Base-by-base conservation (phyloP, 805 yeast genomes). In the Metschnikowia lachancei region DNA sequence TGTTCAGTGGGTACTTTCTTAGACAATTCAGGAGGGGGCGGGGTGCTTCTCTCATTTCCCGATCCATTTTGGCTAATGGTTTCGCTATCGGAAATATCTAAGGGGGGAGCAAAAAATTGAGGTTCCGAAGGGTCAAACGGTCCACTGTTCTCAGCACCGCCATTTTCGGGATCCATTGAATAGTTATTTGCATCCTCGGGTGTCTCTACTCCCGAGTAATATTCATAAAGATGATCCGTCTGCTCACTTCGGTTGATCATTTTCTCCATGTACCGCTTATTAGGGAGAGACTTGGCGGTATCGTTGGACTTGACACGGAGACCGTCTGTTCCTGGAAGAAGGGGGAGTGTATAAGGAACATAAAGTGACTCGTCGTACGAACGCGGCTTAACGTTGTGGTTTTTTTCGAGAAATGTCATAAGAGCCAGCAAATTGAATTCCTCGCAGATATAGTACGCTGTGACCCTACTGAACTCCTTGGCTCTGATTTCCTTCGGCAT, bases 81-180 rank as follows among this genome's bases (percentile, higher is more conserved):
- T 39, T 58, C 59, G 52, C 57, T 42, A 34, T 54, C 52, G 8
- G 56, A 42, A 19, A 36, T 39, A 14, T 48, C 52, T 32, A 44
- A 30, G 3, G 55, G 53, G 2, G 78, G 76, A 2, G 91, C 84
- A 65, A 90, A 90, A 59, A 78, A 88, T 59, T 90, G 97, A 0
- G 97, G 97, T 60, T 90, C 97, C 13, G 90, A 81, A 0, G 97
- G 97, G 62, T 90, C 89, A 63, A 88, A 87, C n/a, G 74, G 72
- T 6, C 83, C 82, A 26, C 71, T 76, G 42, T 67, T 67, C 37
- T 70, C 74, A 49, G 59, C 68, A 46, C 64, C 63, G 46, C 67
- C 76, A 52, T 56, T 51, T 39, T 61, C 79, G 43, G 75, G 77
- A 49, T 71, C 76, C 76, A 70, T 70, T 1, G 70, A 64, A 52